Base-by-base conservation (phyloP, 768 basidiomycete species). In the Xerocomellus intermedius region DNA sequence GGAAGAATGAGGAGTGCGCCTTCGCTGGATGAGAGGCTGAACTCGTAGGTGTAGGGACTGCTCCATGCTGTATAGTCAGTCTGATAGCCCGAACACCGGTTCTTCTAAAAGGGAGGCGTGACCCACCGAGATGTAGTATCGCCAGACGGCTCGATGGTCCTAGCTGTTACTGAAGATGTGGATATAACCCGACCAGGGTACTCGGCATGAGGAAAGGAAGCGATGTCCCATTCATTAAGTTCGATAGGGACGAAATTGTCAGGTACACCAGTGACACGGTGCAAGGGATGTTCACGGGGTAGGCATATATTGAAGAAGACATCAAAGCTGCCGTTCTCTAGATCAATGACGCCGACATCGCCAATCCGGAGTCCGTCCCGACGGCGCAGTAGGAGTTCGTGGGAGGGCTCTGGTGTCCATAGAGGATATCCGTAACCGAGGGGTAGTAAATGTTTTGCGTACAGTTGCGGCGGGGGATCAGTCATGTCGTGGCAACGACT, bases 261-360 rank as follows among this genome's bases (percentile, higher is more conserved):
- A 4, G 74, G 71, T 8, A 74, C 64, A 1, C 61, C 60, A 2
- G 48, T 46, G 36, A 33, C 33, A 19, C 24, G 48, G 8, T 58
- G 50, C 5, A 51, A 53, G 2, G 62, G 46, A 42, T 76, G 71
- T 14, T 72, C 64, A 8, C 64, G 68, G 38, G 72, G 63, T 0
- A 72, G 59, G 35, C 65, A 68, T 12, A 75, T 66, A 42, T 73
- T 75, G 61, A 75, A 75, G 3, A 74, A 64, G 50, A 71, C 71
- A 41, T 69, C 65, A 36, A 76, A 76, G 9, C 59, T 61, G 28
- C 74, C 74, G 32, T 63, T 60, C 14, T 60, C 61, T 6, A 63
- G n/a, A 38, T 41, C 65, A 19, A 75, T 41, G 32, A 73, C 60
- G 8, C 72, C 71, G 5, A 75, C 68, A 53, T 76, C 73, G 4